Evolutionary conservation across 202 grass and related monocot genomes (phyloP), one percentile per base, ranked within the genome.

Genomic region (Dendrocalamus latiflorus): DNA sequence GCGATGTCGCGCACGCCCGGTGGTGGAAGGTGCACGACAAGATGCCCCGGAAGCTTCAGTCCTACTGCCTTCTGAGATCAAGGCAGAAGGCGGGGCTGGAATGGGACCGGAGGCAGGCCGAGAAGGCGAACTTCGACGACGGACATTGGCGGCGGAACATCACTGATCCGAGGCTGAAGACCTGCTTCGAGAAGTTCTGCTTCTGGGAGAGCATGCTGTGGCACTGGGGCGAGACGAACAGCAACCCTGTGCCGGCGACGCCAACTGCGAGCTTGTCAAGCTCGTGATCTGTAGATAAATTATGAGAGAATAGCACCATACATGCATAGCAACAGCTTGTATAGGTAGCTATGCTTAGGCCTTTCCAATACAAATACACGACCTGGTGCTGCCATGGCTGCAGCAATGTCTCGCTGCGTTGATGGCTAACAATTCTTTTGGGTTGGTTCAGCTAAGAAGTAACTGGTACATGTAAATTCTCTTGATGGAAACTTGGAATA

Each of bases 191-290:
- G 70, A 87, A 78, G 26, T 93, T 94, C 69, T 91, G 74, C 83
- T 84, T 50, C 68, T 94, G 86, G 94, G 90, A 97, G 81, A 94
- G 92, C 81, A 94, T 97, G 94, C 68, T 97, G 39, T 87, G 54
- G 94, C 92, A 97, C 63, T 97, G 94, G 94, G 94, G 91, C 10
- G 87, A 94, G 89, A 79, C 65, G 1, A 75, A 75, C 74, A 39
- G 53, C 72, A 70, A 22, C 53, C 34, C 82, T 4, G 68, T 45
- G 44, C 36, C 68, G 6, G 62, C 34, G 60, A 56, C 36, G n/a
- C 43, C 57, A 17, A 26, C 70, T 8, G 8, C 33, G 21, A 86
- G 87, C 78, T 48, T 86, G 83, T 65, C 88, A 15, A 87, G 64
- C 39, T 90, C 80, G 14, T 90, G 81, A 87, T 83, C 13, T 66